Conservation (phyloP, 192 early-diverging fungal species). For the Coemansia sp. region DNA sequence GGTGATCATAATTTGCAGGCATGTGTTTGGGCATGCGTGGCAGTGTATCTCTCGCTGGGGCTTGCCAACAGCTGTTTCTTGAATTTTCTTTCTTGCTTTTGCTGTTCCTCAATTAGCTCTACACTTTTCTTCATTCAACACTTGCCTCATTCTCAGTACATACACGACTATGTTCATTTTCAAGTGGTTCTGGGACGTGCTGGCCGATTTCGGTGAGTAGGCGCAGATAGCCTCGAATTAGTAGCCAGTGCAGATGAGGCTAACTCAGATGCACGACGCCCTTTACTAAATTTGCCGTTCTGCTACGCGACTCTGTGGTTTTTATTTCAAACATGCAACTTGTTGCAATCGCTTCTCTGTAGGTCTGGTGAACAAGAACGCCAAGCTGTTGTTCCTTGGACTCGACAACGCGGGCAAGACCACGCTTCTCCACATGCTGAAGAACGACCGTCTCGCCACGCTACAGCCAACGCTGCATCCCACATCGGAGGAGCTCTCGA, state of each 20-base stretch:
- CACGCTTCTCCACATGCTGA: conserved; percentile 98
- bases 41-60: too few species aligned
- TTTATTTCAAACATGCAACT: neutral
- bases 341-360: neutral
- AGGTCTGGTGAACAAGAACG: conserved; percentile 99
- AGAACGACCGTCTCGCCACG: conserved; percentile 96
- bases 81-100: neutral
- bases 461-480: conserved; percentile 97
- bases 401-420: conserved; percentile 99
- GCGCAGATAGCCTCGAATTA: neutral
- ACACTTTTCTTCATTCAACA: neutral
- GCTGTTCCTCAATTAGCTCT: neutral
- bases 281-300: neutral
- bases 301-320: neutral
- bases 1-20: neutral
- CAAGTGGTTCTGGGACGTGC: conserved; percentile 97
- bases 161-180: conserved; percentile 85
- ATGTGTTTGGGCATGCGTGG: neutral
- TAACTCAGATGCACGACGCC: neutral
- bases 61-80: neutral
- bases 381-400: conserved; percentile 98
- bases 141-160: neutral
- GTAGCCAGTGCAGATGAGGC: neutral
- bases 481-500: conserved; percentile 95
- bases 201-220: conserved; percentile 85